Evolutionary conservation across 495 filamentous ascomycete genomes (phyloP).

Genomic region (Pyronema omphalodes): DNA sequence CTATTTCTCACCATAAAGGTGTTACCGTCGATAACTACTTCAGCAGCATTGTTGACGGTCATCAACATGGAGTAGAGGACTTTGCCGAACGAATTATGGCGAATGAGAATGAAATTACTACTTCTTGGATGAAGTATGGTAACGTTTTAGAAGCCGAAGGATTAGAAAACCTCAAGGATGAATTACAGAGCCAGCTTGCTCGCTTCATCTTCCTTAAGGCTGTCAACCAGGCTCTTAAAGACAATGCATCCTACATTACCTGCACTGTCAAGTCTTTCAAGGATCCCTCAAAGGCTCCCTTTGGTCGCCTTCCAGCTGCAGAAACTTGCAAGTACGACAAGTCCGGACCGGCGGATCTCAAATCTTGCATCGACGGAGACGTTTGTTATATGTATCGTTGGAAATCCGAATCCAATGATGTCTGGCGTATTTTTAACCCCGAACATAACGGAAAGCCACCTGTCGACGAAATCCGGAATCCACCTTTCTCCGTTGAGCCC

Average conservation of each 20-base stretch:
- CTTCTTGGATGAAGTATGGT: too few relatives aligned
- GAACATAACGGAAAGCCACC: constrained; percentile 17
- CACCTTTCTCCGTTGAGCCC: constrained; percentile 9
- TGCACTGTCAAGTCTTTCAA: neutral
- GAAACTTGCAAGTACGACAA: neutral
- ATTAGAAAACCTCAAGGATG: too few relatives aligned
- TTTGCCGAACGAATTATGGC: too few relatives aligned
- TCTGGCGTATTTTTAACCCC: constrained; percentile 9
- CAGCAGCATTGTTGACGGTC: too few relatives aligned
- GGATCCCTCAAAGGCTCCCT: neutral
- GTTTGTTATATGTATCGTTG: constrained; percentile 21
- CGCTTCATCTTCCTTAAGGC: neutral
- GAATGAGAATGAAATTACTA: too few relatives aligned
- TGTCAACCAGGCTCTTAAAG: neutral
- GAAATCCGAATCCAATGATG: constrained; percentile 2
- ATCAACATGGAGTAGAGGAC: too few relatives aligned
- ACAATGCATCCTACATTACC: neutral
- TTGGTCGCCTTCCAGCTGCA: neutral
- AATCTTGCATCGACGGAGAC: neutral
- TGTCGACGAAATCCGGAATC: constrained; percentile 4
- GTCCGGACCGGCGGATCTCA: neutral
- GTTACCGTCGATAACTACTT: too few relatives aligned
- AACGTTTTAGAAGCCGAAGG: too few relatives aligned
- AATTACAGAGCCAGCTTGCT: neutral
- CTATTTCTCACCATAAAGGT: too few relatives aligned